Base-by-base conservation (phyloP, 2,329 filamentous ascomycete genomes). In the Exophiala alcalophila region DNA sequence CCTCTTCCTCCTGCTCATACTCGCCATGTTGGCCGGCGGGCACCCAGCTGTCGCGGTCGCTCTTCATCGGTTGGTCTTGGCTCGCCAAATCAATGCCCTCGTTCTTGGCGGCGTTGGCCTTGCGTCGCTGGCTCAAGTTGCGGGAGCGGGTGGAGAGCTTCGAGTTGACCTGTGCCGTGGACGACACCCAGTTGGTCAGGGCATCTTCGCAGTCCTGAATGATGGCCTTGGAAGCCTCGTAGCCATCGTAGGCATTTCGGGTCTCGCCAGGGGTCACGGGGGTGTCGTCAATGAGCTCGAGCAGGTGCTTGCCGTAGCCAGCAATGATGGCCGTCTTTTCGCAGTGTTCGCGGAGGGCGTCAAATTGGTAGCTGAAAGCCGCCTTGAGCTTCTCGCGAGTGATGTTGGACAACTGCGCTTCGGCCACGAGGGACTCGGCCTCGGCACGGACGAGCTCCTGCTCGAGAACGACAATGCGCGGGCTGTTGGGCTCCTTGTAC, bases 321-420 rank as follows among this genome's bases (percentile, higher is more conserved):
- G 92, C 92, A 61, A 98, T 95, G 64, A 98, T 94, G 61, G 92
- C 92, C 16, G 97, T 79, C 76, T 98, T 98, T 71, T 98, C 92
- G 66, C 86, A 92, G 71, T 97, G 92, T 74, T 98, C 92, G 49
- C 88, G 86, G 54, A 98, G 81, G 29, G 92, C 92, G 63, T 98
- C 91, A 59, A 98, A 98, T 65, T 98, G 92, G 73, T 97, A 98
- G 40, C 84, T 86, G 72, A 96, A 98, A 27, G 92, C 92, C 38
- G 91, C 86, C 80, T 98, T 98, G 65, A 98, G 83, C 78, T 98
- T 98, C 72, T 98, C 91, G 60, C 92, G 91, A 18, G 94, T 98
- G 63, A 98, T 98, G 77, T 98, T 98, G 65, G 91, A 96, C 38
- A 98, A 78, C 72, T 98, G 92, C 5, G 92, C 92, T 69, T 98